Evolutionary conservation across 305 asterid genomes (phyloP).

Genomic region (Fraxinus dipetala): DNA sequence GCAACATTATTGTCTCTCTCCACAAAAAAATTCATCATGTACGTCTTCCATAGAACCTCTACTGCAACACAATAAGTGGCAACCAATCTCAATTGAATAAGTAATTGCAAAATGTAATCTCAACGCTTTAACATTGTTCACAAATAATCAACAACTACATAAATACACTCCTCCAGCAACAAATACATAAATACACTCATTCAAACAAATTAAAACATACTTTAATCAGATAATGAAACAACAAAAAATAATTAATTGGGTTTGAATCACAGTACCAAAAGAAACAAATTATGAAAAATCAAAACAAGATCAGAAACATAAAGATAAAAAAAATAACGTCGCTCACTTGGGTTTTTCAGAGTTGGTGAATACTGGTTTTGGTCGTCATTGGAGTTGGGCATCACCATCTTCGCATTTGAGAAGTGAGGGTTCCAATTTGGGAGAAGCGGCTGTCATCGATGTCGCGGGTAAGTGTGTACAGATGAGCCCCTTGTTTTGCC

Average conservation of each 20-base stretch:
- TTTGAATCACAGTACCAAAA: neutral
- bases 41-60: neutral
- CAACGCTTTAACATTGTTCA: neutral
- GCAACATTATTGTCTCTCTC: neutral
- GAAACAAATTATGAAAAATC: neutral
- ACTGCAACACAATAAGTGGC: neutral
- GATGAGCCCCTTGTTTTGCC: neutral
- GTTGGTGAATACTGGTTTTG: neutral
- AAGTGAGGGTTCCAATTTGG: neutral
- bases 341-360: neutral
- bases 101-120: neutral
- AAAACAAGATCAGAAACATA: neutral
- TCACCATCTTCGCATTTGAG: neutral
- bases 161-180: neutral
- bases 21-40: neutral
- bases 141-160: neutral
- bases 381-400: neutral
- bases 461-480: neutral
- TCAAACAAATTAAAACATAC: neutral
- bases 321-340: neutral
- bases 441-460: neutral
- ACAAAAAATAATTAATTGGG: neutral
- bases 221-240: neutral
- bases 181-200: neutral
- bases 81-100: neutral